Base-by-base conservation (phyloP, 2,329 filamentous ascomycete genomes). In the Onygenales sp. region DNA sequence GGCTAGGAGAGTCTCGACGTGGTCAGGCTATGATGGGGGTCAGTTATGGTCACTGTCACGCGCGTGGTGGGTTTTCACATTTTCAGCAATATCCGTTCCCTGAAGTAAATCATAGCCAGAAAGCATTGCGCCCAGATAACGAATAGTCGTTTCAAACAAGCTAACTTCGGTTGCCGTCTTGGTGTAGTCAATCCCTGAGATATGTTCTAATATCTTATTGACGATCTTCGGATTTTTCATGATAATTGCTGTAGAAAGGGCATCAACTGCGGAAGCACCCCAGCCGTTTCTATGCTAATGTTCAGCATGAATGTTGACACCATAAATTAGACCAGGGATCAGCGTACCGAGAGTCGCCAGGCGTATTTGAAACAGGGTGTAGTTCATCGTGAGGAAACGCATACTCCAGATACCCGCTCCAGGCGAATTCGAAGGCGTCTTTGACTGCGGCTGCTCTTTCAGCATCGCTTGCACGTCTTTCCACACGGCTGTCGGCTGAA, bases 121-220 rank as follows among this genome's bases (percentile, higher is more conserved):
- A 7, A 95, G 65, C 61, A 95, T 76, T 13, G 89, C 90, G 8
- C 82, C 90, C 1, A 95, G 72, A 63, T 95, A 95, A 32, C 90
- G 84, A 63, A 95, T 95, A 0, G 88, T 95, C 0, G 89, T 94
- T 70, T 95, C 90, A 63, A 95, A 95, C 7, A 95, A 70, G 39
- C 86, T 92, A 48, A 95, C 82, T 8, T 75, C 69, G 1, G 75
- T 69, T 2, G 75, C 63, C 1, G 85, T 87, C 9, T 75, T 72
- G 43, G 78, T 78, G 64, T 88, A 95, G 68, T 94, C 75, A 62
- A 94, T 85, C 0, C 71, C 79, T 0, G 82, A 78, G 45, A 95
- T 79, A 64, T 84, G 84, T 5, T 85, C 75, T 17, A 95, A 69
- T 58, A 94, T 90, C 51, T 83, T 75, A 43, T 83, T 73, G 11